Base-by-base conservation (phyloP, 202 grass and related monocot species). In the Carex arenaria region DNA sequence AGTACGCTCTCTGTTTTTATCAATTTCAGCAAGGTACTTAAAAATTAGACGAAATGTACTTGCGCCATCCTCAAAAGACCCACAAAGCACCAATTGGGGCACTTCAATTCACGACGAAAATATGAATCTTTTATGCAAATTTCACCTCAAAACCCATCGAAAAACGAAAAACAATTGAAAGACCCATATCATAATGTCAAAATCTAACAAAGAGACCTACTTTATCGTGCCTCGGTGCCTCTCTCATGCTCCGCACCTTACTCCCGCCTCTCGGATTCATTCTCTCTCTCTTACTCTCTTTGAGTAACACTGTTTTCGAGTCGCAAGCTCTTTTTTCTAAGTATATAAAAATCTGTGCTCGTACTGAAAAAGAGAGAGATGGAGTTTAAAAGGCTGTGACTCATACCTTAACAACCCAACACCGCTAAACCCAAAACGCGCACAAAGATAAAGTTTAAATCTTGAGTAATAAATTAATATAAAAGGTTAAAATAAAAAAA, bases 211-310 rank as follows among this genome's bases (percentile, higher is more conserved):
- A 17, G 83, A 83, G 61, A 68, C 89, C 78, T 94, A 96, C 96
- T 88, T 90, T 88, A 75, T 77, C 86, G 86, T 82, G 61, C 88
- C 86, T 93, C 40, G 75, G 43, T 64, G 88, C 56, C 2, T 84
- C 84, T 87, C 81, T 96, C 32, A 85, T 80, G 43, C 60, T 67
- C 59, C 78, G 80, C 54, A 80, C 45, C 75, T 85, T 72, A 74
- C 83, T 91, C 82, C 86, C 84, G 52, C 79, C 88, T 80, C 91
- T 90, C 56, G 78, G 86, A 53, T 72, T 94, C 89, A 90, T 90
- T 87, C 90, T 73, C 80, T 64, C 78, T 61, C 62, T 23, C 43
- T 18, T 54, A 11, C 74, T 52, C 20, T 40, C 42, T 67, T 82
- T 52, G 80, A 82, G 80, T 64, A 80, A 64, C 78, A 61, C 78